phyloP scores from a whole-genome alignment of 1,284 basidiomycete genomes.

The Afroboletus lepidellus region DNA sequence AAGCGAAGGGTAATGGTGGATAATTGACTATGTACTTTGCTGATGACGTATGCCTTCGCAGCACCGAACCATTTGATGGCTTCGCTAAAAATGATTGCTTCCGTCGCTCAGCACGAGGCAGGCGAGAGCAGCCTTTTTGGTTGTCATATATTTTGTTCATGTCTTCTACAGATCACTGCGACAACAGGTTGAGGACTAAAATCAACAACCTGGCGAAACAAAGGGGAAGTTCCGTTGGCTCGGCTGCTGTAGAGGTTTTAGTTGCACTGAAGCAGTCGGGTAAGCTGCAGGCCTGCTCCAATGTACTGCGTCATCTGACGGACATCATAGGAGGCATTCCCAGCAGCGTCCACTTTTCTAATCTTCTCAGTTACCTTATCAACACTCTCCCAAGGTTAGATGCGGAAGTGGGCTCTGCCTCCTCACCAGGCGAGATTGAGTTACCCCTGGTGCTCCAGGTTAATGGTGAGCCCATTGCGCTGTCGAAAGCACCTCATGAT shows the following conservation, averaged over 20 bases:
- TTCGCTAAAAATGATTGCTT: not conserved
- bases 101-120: not conserved
- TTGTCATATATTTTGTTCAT: not conserved
- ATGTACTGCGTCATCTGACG: not conserved
- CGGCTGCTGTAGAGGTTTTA: not conserved
- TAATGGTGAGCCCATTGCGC: not conserved
- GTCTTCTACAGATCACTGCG: not conserved
- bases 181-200: not conserved
- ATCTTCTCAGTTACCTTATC: not conserved
- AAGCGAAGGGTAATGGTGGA: not conserved
- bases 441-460: not conserved
- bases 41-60: not conserved
- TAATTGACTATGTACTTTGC: not conserved
- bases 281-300: too few relatives aligned
- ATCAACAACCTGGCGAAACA: not conserved
- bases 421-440: too few relatives aligned
- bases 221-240: not conserved
- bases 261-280: not conserved
- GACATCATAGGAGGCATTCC: not conserved
- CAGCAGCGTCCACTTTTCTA: not conserved
- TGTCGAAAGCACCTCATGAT: not conserved
- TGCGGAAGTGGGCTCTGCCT: not conserved
- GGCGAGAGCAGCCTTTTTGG: not conserved
- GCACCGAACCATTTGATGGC: not conserved
- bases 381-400: not conserved